Evolutionary conservation across 805 yeast species (phyloP).

Genomic region (Schwanniomyces pseudopolymorphus): DNA sequence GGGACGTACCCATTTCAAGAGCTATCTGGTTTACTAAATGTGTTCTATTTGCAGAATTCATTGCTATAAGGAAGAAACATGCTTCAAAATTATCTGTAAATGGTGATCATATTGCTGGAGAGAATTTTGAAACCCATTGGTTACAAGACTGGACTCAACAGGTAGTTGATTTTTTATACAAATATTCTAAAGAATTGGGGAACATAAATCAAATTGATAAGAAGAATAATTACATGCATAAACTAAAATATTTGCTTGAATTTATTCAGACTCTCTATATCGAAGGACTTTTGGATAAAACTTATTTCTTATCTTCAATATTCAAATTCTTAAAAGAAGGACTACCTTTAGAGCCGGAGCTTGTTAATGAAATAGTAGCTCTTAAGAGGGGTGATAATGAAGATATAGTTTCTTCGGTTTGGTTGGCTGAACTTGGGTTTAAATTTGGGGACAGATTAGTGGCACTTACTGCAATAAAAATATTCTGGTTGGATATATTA

Average conservation of each 20-base stretch:
- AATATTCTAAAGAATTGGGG: constrained; percentile 44
- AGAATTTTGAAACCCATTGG: constrained; percentile 58
- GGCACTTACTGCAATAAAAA: constrained; percentile 49
- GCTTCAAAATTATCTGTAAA: constrained; percentile 14
- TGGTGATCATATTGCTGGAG: constrained; percentile 9
- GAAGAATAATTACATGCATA: constrained; percentile 44
- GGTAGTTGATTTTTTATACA: constrained; percentile 59
- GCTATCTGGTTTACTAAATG: constrained; percentile 92
- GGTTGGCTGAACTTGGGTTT: constrained; percentile 18
- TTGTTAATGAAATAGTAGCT: constrained; percentile 23
- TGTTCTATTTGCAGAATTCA: constrained; percentile 73
- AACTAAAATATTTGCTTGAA: constrained; percentile 59
- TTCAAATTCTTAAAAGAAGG: constrained; percentile 49
- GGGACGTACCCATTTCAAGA: constrained; percentile 70
- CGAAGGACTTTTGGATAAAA: constrained; percentile 64
- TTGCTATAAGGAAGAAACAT: constrained; percentile 30
- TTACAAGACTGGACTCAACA: constrained; percentile 89
- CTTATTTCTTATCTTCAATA: constrained; percentile 62
- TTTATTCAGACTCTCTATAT: constrained; percentile 65
- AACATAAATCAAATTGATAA: constrained; percentile 24
- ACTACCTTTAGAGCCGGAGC: constrained; percentile 27
- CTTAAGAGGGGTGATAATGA: constrained; percentile 19
- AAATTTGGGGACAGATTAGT: constrained; percentile 37
- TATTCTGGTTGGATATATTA: constrained; percentile 72
- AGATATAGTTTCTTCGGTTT: constrained; percentile 12